Conservation (phyloP, 208 protist species). For the Trypanosomatidae sp. region DNA sequence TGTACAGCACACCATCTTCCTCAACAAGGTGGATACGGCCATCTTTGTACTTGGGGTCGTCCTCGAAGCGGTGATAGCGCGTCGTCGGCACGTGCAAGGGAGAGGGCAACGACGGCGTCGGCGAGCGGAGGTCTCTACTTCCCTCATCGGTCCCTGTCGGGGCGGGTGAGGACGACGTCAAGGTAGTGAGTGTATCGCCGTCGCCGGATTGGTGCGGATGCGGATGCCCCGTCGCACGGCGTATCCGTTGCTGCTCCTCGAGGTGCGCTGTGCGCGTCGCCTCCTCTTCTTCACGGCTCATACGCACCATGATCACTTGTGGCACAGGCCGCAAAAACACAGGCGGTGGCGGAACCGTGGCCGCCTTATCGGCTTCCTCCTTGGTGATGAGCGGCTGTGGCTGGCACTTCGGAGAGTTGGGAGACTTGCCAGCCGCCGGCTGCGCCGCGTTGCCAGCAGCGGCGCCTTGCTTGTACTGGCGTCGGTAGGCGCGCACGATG, state of each 20-base stretch:
- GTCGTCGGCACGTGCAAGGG: conserved; percentile 11
- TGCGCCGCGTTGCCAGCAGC: conserved; percentile 2
- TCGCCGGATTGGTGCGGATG: neutral
- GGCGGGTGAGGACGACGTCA: neutral
- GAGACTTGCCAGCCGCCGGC: neutral
- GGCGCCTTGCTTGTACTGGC: conserved; percentile 19
- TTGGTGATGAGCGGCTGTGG: conserved; percentile 13
- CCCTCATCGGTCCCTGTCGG: neutral
- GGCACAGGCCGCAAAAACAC: conserved; percentile 31
- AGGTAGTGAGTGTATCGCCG: neutral
- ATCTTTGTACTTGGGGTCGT: conserved; percentile 44
- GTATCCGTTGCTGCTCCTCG: conserved; percentile 10
- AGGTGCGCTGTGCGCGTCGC: conserved; percentile 25
- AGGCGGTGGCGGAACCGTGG: conserved; percentile 26
- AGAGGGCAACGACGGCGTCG: neutral
- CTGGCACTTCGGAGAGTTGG: neutral
- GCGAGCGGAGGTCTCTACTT: neutral
- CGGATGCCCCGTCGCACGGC: neutral
- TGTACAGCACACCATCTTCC: conserved; percentile 59
- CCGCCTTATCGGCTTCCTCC: conserved; percentile 24
- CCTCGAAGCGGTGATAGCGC: conserved; percentile 40
- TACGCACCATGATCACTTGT: conserved; percentile 35
- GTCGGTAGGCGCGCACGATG: conserved; percentile 29
- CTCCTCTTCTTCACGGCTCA: conserved; percentile 38
- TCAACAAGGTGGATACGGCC: conserved; percentile 64